Percentiles rank a stretch among this genome's conserved stretches.
Evolutionary conservation across 805 yeast species (phyloP).

Genomic region (Spathaspora arborariae): DNA sequence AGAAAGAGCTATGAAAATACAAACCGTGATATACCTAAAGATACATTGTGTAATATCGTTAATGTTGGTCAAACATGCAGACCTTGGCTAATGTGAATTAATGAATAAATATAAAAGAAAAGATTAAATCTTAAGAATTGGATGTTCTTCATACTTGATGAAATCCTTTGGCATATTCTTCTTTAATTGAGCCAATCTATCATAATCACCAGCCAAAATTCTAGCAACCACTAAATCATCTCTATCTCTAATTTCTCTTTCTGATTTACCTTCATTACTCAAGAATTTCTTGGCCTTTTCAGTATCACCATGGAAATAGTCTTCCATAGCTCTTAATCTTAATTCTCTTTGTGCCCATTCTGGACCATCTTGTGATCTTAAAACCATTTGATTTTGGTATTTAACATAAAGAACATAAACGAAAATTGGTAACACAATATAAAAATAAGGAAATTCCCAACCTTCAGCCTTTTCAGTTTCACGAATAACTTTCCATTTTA

Average conservation of each 20-base stretch:
- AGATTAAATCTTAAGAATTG: slow-evolving; percentile 29
- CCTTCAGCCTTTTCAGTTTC: slow-evolving; percentile 74
- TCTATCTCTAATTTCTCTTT: slow-evolving; percentile 57
- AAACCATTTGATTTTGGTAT: slow-evolving; percentile 40
- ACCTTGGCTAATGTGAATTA: background rate
- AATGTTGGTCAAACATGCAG: background rate
- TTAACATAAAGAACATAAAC: slow-evolving; percentile 50
- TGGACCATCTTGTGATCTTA: slow-evolving; percentile 41
- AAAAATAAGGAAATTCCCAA: slow-evolving; percentile 76
- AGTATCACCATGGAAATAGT: slow-evolving; percentile 50
- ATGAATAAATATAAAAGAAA: background rate
- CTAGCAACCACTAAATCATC: slow-evolving; percentile 79
- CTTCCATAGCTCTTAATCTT: slow-evolving; percentile 69
- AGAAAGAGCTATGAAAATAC: background rate
- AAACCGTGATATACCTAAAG: background rate
- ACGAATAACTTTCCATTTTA: slow-evolving; percentile 74
- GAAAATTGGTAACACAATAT: slow-evolving; percentile 68
- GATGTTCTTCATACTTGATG: slow-evolving; percentile 30
- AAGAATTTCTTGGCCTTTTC: slow-evolving; percentile 51
- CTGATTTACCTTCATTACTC: slow-evolving; percentile 48
- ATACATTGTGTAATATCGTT: background rate
- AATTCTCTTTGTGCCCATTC: slow-evolving; percentile 87
- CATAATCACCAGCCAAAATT: slow-evolving; percentile 81
- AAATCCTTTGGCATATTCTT: slow-evolving; percentile 41
- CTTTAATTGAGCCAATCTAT: slow-evolving; percentile 58